Percentiles rank a stretch among this genome's conserved stretches.
phyloP scores from a whole-genome alignment of 331 rosid species.

The Spiraea crenata region DNA sequence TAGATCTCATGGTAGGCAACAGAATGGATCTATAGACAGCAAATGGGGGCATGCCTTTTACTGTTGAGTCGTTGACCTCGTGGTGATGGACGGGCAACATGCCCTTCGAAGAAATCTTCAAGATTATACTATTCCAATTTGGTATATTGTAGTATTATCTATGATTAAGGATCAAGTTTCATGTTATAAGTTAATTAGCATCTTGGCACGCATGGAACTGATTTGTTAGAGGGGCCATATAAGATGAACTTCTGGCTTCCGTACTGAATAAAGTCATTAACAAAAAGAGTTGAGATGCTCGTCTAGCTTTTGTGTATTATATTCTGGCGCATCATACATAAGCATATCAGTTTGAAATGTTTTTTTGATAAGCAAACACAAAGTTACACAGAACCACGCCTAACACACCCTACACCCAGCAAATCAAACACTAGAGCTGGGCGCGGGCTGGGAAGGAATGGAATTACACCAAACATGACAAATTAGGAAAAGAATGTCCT shows the following conservation, averaged over 20 bases:
- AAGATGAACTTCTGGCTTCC: constrained; percentile 4
- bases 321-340: neutral
- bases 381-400: no score
- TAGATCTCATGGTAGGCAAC: neutral
- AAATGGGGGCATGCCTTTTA: neutral
- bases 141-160: neutral
- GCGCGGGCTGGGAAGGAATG: no score
- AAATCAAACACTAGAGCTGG: no score
- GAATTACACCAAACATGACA: no score
- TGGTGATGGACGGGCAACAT: neutral
- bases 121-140: constrained; percentile 1
- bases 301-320: neutral
- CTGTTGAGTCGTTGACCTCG: neutral
- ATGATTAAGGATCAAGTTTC: neutral
- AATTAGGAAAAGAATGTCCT: no score
- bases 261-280: neutral
- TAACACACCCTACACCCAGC: no score
- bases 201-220: neutral
- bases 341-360: no score
- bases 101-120: constrained; percentile 7
- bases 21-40: neutral
- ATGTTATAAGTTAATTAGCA: constrained; percentile 1
- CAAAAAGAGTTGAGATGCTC: neutral
- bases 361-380: no score
- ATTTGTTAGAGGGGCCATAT: neutral